Conservation (phyloP, 108 stramenopile genomes). For the Fistulifera pelliculosa region DNA sequence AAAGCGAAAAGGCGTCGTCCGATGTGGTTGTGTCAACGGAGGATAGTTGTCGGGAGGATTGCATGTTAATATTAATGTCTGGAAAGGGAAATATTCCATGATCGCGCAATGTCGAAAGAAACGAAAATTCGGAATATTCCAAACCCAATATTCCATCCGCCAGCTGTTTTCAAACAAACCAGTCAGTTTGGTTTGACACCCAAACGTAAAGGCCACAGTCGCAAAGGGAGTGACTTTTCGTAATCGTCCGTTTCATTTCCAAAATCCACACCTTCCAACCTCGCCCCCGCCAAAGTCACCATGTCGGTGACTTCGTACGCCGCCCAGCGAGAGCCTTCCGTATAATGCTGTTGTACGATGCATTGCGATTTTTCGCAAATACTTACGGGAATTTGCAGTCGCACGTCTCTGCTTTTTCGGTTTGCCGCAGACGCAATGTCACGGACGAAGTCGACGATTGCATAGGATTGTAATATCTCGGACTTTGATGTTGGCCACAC, state of each 20-base stretch:
- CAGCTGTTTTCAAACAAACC: conserved; percentile 89
- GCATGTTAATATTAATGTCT: no score
- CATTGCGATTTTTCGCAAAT: conserved; percentile 18
- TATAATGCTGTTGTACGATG: conserved; percentile 52
- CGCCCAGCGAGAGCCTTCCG: conserved; percentile 63
- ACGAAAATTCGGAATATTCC: conserved; percentile 46
- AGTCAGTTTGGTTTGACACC: conserved; percentile 80
- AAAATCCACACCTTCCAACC: no score
- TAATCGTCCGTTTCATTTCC: conserved; percentile 14
- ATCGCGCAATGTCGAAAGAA: conserved; percentile 28
- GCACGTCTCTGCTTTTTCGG: conserved; percentile 8
- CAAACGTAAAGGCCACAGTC: conserved; percentile 80
- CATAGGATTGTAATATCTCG: conserved; percentile 28
- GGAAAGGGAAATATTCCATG: no score
- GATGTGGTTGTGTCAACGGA: neutral
- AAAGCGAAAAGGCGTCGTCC: conserved; percentile 49
- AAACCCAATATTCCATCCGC: conserved; percentile 96
- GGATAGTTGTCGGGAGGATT: no score
- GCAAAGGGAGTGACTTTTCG: conserved; percentile 7
- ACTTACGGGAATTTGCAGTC: neutral
- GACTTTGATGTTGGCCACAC: conserved; percentile 2
- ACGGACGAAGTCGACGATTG: conserved; percentile 18
- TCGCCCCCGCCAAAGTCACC: conserved; percentile 71
- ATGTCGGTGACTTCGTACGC: conserved; percentile 70
- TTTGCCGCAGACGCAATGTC: conserved; percentile 12